phyloP scores from a whole-genome alignment of 345 rosid species.

The Firmiana major region DNA sequence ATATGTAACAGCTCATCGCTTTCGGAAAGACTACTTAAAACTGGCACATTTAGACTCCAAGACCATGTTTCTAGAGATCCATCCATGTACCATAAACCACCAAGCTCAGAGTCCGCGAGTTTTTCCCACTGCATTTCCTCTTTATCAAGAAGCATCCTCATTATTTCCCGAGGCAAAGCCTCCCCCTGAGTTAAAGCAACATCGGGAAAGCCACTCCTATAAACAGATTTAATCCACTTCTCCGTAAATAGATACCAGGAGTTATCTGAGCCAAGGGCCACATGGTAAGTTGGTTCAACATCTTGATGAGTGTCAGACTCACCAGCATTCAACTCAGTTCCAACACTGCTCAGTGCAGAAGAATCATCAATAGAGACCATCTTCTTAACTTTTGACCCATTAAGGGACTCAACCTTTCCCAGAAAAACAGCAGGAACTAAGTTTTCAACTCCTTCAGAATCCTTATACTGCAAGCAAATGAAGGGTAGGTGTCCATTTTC shows the following conservation, averaged over 20 bases:
- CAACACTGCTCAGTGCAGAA: conserved; percentile 28
- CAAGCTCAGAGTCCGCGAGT: conserved; percentile 67
- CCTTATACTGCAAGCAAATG: conserved; percentile 74
- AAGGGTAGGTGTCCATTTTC: conserved; percentile 74
- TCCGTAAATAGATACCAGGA: conserved; percentile 90
- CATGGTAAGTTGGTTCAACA: conserved; percentile 55
- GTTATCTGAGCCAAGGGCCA: conserved; percentile 95
- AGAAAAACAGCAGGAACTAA: conserved; percentile 70
- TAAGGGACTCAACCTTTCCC: conserved; percentile 57
- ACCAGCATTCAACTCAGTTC: conserved; percentile 24
- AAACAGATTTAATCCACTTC: conserved; percentile 73
- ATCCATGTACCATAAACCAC: conserved; percentile 75
- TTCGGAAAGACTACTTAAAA: conserved; percentile 76
- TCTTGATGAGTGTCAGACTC: conserved; percentile 31
- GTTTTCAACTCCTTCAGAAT: conserved; percentile 71
- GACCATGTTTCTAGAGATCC: conserved; percentile 98
- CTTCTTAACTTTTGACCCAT: conserved; percentile 42
- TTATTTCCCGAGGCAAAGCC: conserved; percentile 72
- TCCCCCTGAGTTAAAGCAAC: conserved; percentile 58
- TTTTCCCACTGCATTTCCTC: conserved; percentile 75
- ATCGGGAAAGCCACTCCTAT: conserved; percentile 79
- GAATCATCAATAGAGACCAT: conserved; percentile 38
- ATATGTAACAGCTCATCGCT: conserved; percentile 54
- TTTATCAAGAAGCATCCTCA: conserved; percentile 56
- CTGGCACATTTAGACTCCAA: conserved; percentile 94